These are phyloP conservation scores for Dichotomopilus funicola DNA, from an alignment of 2,329 filamentous ascomycete species.

Conservation along the genomic window DNA sequence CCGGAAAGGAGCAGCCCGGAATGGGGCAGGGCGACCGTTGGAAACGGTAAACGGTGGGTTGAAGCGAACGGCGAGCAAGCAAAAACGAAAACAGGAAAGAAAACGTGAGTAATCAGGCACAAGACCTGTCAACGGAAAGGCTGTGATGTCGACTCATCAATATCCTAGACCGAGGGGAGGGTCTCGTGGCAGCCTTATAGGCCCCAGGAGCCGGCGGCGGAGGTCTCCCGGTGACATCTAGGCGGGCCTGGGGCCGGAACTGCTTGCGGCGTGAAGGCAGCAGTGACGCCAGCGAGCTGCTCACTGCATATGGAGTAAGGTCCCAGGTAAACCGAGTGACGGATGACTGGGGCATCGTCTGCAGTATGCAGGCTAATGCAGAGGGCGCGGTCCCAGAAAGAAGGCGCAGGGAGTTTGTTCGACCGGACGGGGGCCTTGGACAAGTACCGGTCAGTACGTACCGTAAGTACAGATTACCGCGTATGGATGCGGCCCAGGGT, in stretches of 20 bases:
- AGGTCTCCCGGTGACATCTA: conserved; percentile 23
- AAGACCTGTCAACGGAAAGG: conserved; percentile 18
- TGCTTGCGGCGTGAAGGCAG: conserved; percentile 23
- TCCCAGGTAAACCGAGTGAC: conserved; percentile 12
- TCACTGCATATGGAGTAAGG: conserved; percentile 14
- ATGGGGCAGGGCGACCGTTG: conserved; percentile 13
- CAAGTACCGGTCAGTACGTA: conserved; percentile 4
- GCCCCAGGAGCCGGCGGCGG: conserved; percentile 32
- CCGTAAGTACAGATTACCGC: neutral
- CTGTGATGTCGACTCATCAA: conserved; percentile 23
- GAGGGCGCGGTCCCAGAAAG: conserved; percentile 16
- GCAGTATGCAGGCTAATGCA: conserved; percentile 25
- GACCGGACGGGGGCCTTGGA: conserved; percentile 6
- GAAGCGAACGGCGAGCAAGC: conserved; percentile 24
- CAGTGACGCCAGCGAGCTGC: conserved; percentile 20
- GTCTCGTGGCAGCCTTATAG: conserved; percentile 51
- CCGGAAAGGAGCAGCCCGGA: conserved; percentile 5
- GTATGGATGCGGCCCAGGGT: neutral
- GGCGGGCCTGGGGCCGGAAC: conserved; percentile 22
- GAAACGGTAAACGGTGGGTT: conserved; percentile 4
- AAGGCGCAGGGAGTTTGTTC: conserved; percentile 20
- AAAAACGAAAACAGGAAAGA: conserved; percentile 21
- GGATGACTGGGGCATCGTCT: conserved; percentile 19
- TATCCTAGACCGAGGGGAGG: conserved; percentile 26
- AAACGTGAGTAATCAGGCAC: conserved; percentile 26